A percentile compares a stretch with the other conserved stretches of the same genome.
These are phyloP conservation scores for Atractiella rhizophila DNA, from an alignment of 768 basidiomycete species.

Conservation along the genomic window DNA sequence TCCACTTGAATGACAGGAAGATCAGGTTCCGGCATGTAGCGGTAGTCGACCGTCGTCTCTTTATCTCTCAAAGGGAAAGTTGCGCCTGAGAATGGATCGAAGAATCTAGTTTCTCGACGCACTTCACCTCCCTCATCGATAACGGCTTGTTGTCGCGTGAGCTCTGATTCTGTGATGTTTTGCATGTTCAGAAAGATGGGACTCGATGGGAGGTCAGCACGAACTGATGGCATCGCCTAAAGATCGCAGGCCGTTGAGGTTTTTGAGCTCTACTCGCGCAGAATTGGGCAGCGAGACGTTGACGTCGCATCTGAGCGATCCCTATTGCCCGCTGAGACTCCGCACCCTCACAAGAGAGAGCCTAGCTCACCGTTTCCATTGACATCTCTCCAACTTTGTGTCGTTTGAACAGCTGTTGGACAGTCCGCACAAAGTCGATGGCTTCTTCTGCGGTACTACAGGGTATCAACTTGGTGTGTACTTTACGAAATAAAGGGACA, in stretches of 20 bases:
- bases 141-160: constrained; percentile 46
- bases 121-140: constrained; percentile 28
- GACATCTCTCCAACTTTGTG: constrained; percentile 78
- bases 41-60: constrained; percentile 83
- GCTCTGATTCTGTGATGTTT: constrained; percentile 42
- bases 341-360: neutral
- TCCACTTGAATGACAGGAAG: constrained; percentile 41
- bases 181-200: neutral
- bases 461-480: neutral
- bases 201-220: constrained; percentile 5
- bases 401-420: constrained; percentile 56
- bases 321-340: constrained; percentile 27
- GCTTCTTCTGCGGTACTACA: constrained; percentile 56
- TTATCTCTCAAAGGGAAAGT: constrained; percentile 67
- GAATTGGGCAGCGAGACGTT: constrained; percentile 71
- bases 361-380: constrained; percentile 57
- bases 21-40: constrained; percentile 93
- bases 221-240: constrained; percentile 62
- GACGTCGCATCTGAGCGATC: constrained; percentile 79
- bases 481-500: neutral
- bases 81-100: constrained; percentile 52
- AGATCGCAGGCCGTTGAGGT: constrained; percentile 71
- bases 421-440: constrained; percentile 51
- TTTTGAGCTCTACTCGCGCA: constrained; percentile 84
- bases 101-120: constrained; percentile 68